Evolutionary conservation across 2,329 filamentous ascomycete species (phyloP), one percentile per base, ranked within the genome.

Genomic region (Xylariaceae sp.): DNA sequence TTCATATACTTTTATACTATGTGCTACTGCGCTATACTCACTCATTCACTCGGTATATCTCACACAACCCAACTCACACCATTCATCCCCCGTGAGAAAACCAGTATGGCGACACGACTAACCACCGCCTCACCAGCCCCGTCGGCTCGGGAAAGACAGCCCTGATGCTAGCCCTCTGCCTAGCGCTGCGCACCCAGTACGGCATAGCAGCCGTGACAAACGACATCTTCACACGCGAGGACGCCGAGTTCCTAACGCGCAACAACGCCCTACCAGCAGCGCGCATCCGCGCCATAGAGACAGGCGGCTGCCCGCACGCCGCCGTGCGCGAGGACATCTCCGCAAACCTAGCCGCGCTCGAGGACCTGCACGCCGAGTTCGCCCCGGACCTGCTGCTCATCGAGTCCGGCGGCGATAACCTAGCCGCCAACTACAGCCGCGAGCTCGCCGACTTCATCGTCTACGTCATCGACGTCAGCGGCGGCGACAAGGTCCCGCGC

Each of bases 171-270:
- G 87, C 89, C 37, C 88, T 97, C 63, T 96, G 91, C 76, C 85
- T 85, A 34, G 86, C 87, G 7, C 85, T 99, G 6, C 88, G 94
- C 57, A 79, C 85, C 47, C 77, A 81, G 51, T 92, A 89, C 81
- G 90, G 86, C 68, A 88, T 99, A 66, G 94, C 94, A 0, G 94
- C 91, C 56, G 92, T 99, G 19, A 99, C 94, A 47, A 97, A 97
- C 79, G 92, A 97, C 78, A 97, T 97, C 78, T 97, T 97, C 79
- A 97, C 92, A 19, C 87, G 88, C 61, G 94, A 99, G 75, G 94
- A 99, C 78, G 92, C 92, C 76, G 94, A 97, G 73, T 99, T 99
- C 76, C 85, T 99, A 22, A 95, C 90, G 55, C 85, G 85, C 53
- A 81, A 96, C 79, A 80, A 83, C 61, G 94, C 94, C 5, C 85